Conservation (phyloP, 139 green algal genomes). For the Chlorella sorokiniana region DNA sequence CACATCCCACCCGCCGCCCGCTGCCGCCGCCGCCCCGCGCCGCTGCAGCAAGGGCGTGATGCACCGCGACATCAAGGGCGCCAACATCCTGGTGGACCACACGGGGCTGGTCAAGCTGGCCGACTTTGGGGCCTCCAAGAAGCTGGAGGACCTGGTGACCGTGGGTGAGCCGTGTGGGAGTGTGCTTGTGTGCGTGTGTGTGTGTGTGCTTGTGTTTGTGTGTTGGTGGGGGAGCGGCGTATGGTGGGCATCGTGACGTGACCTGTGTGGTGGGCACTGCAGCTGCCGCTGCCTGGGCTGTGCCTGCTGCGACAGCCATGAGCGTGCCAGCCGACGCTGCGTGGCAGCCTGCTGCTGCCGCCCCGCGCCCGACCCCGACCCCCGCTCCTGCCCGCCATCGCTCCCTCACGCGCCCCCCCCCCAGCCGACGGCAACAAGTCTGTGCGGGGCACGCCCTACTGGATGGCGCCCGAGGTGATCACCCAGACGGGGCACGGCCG, state of each 20-base stretch:
- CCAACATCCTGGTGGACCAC: constrained; percentile 96
- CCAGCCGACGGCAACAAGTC: constrained; percentile 76
- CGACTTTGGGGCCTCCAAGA: constrained; percentile 94
- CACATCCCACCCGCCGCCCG: background rate
- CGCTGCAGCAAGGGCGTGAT: constrained; percentile 73
- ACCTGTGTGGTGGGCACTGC: too few species aligned
- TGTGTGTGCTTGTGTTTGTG: background rate
- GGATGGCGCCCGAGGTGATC: constrained; percentile 99
- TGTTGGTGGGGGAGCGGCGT: background rate
- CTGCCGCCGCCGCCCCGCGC: background rate
- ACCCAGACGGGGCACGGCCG: constrained; percentile 77
- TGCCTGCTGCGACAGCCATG: too few species aligned
- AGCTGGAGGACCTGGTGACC: constrained; percentile 92
- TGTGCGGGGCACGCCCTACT: constrained; percentile 96
- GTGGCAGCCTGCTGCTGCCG: too few species aligned
- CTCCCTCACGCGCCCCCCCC: background rate
- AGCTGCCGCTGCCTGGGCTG: too few species aligned
- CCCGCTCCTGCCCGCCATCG: too few species aligned
- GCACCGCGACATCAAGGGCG: constrained; percentile 96
- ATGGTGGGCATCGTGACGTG: background rate
- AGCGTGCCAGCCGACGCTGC: background rate
- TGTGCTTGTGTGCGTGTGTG: background rate
- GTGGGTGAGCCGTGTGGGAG: constrained; percentile 50
- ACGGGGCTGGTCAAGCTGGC: constrained; percentile 92
- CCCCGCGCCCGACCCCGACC: too few species aligned